Percentiles rank a stretch among this genome's conserved stretches.
Evolutionary conservation across 345 rosid species (phyloP).

Genomic region (Heritiera fomes): DNA sequence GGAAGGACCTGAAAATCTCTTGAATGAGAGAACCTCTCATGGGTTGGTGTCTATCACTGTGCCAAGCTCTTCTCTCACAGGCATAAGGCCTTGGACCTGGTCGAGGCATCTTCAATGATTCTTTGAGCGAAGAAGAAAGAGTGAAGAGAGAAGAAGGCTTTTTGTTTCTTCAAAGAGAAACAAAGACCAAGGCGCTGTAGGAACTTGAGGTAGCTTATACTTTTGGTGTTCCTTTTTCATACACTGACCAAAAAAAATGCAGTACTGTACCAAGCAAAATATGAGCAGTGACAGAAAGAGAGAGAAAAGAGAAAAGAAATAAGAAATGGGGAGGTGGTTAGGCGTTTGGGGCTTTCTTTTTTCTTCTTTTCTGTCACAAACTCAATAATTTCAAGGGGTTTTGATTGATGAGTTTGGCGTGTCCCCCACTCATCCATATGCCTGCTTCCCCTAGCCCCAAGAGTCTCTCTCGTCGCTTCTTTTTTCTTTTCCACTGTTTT

Average conservation of each 20-base stretch:
- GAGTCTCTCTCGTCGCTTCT: slow-evolving; percentile 39
- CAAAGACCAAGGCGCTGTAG: slow-evolving; percentile 2
- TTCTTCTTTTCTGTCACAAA: slow-evolving; percentile 31
- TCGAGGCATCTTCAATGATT: slow-evolving; percentile 53
- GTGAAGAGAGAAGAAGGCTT: not conserved
- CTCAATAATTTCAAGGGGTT: slow-evolving; percentile 42
- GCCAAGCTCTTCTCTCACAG: slow-evolving; percentile 76
- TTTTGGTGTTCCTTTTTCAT: slow-evolving; percentile 28
- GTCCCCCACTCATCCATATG: slow-evolving; percentile 78
- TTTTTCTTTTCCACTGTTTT: not conserved
- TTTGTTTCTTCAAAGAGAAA: slow-evolving; percentile 26
- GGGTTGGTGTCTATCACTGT: slow-evolving; percentile 79
- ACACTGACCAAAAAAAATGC: slow-evolving; percentile 6
- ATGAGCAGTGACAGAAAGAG: not conserved
- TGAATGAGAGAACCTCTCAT: slow-evolving; percentile 72
- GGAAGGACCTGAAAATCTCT: slow-evolving; percentile 60
- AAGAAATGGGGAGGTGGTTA: not conserved
- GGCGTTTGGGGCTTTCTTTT: not conserved
- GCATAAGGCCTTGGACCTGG: slow-evolving; percentile 78
- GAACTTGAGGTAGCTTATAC: slow-evolving; percentile 23
- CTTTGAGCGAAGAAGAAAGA: slow-evolving; percentile 4
- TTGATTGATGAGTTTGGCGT: slow-evolving; percentile 39
- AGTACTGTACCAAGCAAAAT: not conserved
- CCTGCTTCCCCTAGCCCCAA: slow-evolving; percentile 55
- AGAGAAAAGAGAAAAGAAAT: not conserved